Conservation (phyloP, 176 grass and related monocot genomes). For the Bolboschoenus planiculmis region DNA sequence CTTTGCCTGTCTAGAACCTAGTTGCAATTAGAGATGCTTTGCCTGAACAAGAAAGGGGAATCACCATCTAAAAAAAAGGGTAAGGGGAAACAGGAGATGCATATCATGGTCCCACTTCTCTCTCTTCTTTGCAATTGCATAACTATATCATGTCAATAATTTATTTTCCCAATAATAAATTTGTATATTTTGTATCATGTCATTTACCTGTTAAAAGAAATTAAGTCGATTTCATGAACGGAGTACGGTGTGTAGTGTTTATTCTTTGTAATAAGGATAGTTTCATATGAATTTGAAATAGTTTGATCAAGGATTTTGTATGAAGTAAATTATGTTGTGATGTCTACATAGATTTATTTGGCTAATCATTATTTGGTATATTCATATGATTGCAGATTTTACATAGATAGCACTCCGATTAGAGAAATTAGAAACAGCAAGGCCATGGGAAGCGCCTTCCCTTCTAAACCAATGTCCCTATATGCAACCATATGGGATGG, state of each 20-base stretch:
- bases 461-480: constrained; percentile 83
- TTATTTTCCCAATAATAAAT: not conserved
- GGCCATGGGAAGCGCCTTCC: constrained; percentile 63
- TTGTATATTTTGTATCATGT: not conserved
- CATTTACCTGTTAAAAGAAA: not conserved
- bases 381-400: constrained; percentile 44
- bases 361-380: not conserved
- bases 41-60: not conserved
- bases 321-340: not conserved
- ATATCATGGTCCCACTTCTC: not conserved
- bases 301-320: not conserved
- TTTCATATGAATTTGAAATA: not conserved
- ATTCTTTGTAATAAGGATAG: not conserved
- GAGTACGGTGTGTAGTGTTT: not conserved
- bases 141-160: not conserved
- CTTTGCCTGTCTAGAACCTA: not conserved
- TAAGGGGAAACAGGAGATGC: not conserved
- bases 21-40: not conserved
- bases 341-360: not conserved
- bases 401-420: constrained; percentile 79
- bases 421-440: constrained; percentile 53
- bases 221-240: not conserved
- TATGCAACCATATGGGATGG: constrained; percentile 98
- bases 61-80: not conserved
- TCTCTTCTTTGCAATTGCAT: not conserved